Base-by-base conservation (phyloP, 768 basidiomycete species). In the Wakefieldia striispora region DNA sequence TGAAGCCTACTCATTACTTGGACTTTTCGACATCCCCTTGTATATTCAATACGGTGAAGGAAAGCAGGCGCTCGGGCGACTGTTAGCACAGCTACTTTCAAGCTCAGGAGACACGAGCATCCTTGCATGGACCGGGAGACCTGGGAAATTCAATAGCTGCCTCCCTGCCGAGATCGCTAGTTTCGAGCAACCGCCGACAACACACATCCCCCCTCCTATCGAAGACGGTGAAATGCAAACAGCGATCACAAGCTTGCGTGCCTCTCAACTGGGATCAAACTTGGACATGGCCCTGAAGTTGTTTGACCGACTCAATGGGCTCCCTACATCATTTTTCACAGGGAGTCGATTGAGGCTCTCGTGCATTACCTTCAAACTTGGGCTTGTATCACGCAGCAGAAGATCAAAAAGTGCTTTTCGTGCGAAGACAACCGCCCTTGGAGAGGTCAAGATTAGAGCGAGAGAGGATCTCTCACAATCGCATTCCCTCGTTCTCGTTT, bases 391-490 rank as follows among this genome's bases (percentile, higher is more conserved):
- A 6, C 6, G 19, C 35, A n/a, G 27, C 27, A 29, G 10, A 7
- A 29, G 20, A 12, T 6, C 17, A 8, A 16, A 4, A 6, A 0
- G 20, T 21, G 20, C 38, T 17, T 49, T 37, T 40, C 41, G 41
- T 14, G 16, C 33, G 17, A 29, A 33, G 38, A 38, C 33, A 8
- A 0, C 14, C 17, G 42, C 20, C 16, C 24, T 50, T 14, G 34
- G 49, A 24, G 35, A 10, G n/a, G 49, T 50, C 35, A 20, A 43
- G n/a, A 50, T 50, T n/a, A 38, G 24, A 24, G 21, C 49, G 17
- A 50, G 4, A 14, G 24, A 43, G 2, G 27, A 21, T 36, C 27
- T 50, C 6, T 38, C 41, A 11, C n/a, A 10, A 26, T 29, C 27
- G 24, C 23, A 43, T n/a, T 17, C 14, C 10, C 29, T 43, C 6